A percentile compares a stretch with the other conserved stretches of the same genome.
Evolutionary conservation across 768 basidiomycete species (phyloP).

Genomic region (Russula virescens): DNA sequence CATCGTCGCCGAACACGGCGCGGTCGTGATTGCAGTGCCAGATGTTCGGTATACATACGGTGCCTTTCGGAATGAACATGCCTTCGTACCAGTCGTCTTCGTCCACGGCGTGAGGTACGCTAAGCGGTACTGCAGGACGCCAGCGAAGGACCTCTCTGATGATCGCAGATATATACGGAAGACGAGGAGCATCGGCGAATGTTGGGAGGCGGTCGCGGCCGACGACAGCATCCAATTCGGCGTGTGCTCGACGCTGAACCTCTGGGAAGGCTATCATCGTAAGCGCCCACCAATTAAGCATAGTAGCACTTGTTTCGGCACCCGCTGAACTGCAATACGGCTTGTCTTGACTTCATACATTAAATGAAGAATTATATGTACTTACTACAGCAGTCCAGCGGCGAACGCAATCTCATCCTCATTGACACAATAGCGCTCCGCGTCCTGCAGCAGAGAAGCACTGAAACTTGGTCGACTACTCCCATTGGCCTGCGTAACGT

Average conservation of each 20-base stretch:
- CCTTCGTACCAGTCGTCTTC: constrained; percentile 31
- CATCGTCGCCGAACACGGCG: constrained; percentile 20
- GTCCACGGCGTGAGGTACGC: constrained; percentile 4
- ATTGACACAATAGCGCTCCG: not conserved
- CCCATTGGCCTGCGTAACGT: not conserved
- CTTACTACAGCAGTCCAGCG: not conserved
- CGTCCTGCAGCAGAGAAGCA: not conserved
- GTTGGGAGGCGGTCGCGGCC: constrained; percentile 17
- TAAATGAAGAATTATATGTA: not conserved
- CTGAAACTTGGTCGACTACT: not conserved
- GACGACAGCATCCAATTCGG: constrained; percentile 19
- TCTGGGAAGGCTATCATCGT: constrained; percentile 21
- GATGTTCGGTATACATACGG: constrained; percentile 30
- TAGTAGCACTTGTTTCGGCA: constrained; percentile 6
- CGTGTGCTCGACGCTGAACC: constrained; percentile 14
- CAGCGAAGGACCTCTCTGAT: constrained; percentile 20
- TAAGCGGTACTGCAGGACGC: not conserved
- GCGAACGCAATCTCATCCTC: not conserved
- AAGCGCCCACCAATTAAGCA: constrained; percentile 10
- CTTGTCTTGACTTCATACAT: not conserved
- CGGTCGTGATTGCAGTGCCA: constrained; percentile 13
- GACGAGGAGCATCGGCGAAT: constrained; percentile 16
- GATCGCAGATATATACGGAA: constrained; percentile 24
- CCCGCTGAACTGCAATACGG: constrained; percentile 1
- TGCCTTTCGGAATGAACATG: constrained; percentile 33